A percentile compares a stretch with the other conserved stretches of the same genome.
phyloP scores from a whole-genome alignment of 1,284 basidiomycete genomes.

The Athelia sp. region DNA sequence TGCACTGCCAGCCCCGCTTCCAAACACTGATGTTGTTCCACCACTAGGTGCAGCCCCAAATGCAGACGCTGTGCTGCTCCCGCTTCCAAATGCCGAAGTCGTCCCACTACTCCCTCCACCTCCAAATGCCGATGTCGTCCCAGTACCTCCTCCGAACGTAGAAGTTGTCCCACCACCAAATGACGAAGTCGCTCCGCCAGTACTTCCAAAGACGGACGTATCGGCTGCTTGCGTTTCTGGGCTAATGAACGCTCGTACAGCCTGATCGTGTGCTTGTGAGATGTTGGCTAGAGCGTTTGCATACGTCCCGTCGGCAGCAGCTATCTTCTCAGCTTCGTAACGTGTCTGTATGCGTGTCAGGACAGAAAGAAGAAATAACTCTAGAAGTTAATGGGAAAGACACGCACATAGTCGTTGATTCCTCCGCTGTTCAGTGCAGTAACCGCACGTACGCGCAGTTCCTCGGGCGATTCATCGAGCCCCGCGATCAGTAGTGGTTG shows the following conservation, averaged over 20 bases:
- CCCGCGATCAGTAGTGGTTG: conserved; percentile 68
- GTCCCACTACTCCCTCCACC: conserved; percentile 24
- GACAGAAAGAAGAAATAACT: conserved; percentile 2
- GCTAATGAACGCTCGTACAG: conserved; percentile 18
- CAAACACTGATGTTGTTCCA: conserved; percentile 24
- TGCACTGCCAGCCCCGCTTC: conserved; percentile 3
- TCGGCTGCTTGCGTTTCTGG: not conserved
- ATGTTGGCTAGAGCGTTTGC: conserved; percentile 46
- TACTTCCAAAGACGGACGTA: conserved; percentile 6
- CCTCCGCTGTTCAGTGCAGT: conserved; percentile 55
- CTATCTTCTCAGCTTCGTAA: conserved; percentile 48
- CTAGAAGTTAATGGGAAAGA: no score
- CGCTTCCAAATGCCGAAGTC: conserved; percentile 15
- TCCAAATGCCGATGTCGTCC: conserved; percentile 10
- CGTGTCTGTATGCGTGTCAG: conserved; percentile 30
- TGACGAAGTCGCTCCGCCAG: conserved; percentile 7
- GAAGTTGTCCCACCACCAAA: conserved; percentile 7
- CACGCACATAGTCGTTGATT: conserved; percentile 66
- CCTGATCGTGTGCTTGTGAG: conserved; percentile 46
- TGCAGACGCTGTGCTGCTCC: conserved; percentile 3
- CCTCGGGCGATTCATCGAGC: conserved; percentile 77
- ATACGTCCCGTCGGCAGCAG: conserved; percentile 32
- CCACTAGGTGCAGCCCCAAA: conserved; percentile 35
- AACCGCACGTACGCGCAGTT: conserved; percentile 69
- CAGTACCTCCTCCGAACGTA: conserved; percentile 14